Evolutionary conservation across 371 early-diverging fungal species (phyloP), one percentile per base, ranked within the genome.

Genomic region (Coemansia sp.): DNA sequence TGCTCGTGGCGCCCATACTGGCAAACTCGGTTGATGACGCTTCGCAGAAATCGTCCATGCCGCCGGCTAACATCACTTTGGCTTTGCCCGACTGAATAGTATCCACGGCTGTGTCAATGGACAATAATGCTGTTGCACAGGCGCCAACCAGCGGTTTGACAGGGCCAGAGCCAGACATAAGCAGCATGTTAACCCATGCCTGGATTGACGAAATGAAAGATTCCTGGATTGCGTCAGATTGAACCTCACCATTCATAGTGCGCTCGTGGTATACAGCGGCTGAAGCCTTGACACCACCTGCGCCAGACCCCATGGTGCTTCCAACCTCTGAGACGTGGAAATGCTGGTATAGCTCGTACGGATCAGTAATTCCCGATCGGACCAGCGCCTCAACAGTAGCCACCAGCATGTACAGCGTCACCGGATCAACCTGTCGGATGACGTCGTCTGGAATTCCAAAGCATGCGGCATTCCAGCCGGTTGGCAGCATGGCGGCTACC

Each of bases 61-160:
- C 93, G 83, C 95, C 95, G 64, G 91, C 94, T 72, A 95, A 82
- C 71, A 94, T 91, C 67, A 95, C 87, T 84, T 90, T 92, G 67
- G 95, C 95, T 81, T 93, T 94, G 67, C 94, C 95, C 45, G 87
- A 84, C 72, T 90, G 78, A 63, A 95, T 92, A 58, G 92, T 91
- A 62, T 95, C 95, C 48, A 93, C 89, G 68, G 91, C 95, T 72
- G 94, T 85, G 74, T 95, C 95, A 40, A 95, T 90, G n/a, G 93
- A 92, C 68, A 93, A 90, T 64, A 92, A 93, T 59, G 94, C 90
- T 29, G 95, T 95, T 24, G 95, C 95, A 77, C 95, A 95, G 54
- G 95, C 95, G 59, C 93, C 93, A 67, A 93, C 94, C 22, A 94
- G 94, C 10, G 94, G 93, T 87, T 94, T 93, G 84, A 95, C 92